These are phyloP conservation scores for Hymenoscyphus fructigenus DNA, from an alignment of 2,329 filamentous ascomycete species.

Conservation along the genomic window DNA sequence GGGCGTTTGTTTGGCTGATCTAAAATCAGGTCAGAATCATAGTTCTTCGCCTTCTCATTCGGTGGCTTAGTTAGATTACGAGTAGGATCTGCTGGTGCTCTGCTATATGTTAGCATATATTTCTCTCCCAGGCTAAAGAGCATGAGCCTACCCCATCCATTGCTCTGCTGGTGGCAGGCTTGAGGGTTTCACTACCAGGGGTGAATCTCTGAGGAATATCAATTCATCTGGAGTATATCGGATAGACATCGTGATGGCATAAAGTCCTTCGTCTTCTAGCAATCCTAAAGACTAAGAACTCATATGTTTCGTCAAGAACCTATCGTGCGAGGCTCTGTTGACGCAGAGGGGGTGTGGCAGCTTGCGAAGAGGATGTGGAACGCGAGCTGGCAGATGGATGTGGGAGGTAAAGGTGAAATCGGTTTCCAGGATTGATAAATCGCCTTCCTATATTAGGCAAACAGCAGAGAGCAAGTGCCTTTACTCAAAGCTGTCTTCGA, in stretches of 20 bases:
- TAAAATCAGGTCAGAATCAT: slow-evolving; percentile 32
- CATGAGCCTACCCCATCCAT: slow-evolving; percentile 80
- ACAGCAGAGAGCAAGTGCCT: background rate
- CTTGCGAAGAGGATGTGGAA: background rate
- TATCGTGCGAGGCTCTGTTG: background rate
- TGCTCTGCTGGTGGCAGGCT: slow-evolving; percentile 81
- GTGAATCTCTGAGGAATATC: slow-evolving; percentile 74
- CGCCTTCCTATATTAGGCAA: background rate
- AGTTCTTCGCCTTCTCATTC: slow-evolving; percentile 49
- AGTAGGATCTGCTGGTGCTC: slow-evolving; percentile 32
- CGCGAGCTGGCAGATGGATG: background rate
- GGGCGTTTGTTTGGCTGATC: slow-evolving; percentile 48
- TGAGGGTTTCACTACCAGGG: slow-evolving; percentile 77
- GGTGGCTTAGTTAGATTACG: slow-evolving; percentile 39
- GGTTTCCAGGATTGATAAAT: background rate
- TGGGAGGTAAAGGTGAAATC: background rate
- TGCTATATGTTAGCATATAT: slow-evolving; percentile 27
- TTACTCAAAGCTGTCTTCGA: slow-evolving; percentile 16
- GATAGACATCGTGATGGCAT: slow-evolving; percentile 32
- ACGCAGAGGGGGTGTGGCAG: background rate
- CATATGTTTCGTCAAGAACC: slow-evolving; percentile 5
- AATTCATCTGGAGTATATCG: slow-evolving; percentile 75
- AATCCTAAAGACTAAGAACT: background rate
- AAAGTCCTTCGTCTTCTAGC: background rate
- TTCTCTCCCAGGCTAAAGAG: background rate